A percentile compares a stretch with the other conserved stretches of the same genome.
phyloP scores from a whole-genome alignment of 352 stramenopile genomes.

The Pythium plurisporium region DNA sequence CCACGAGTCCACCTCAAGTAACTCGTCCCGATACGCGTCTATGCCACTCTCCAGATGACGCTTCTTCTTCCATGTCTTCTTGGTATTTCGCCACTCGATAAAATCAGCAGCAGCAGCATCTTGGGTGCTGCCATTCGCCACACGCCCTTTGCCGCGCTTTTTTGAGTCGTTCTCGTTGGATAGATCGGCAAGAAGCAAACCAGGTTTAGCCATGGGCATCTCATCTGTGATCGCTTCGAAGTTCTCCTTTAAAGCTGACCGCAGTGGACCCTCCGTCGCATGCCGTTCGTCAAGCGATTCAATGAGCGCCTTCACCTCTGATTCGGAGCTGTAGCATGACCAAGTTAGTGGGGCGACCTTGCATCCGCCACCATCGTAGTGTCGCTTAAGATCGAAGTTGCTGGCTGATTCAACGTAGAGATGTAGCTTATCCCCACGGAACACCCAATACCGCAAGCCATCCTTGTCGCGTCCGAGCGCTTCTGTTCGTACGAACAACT shows the following conservation, averaged over 20 bases:
- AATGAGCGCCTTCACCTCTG: conserved; percentile 54
- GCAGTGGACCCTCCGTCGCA: conserved; percentile 43
- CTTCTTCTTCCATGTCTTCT: conserved; percentile 48
- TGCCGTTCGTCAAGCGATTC: conserved; percentile 50
- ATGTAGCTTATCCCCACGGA: conserved; percentile 56
- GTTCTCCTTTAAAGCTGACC: conserved; percentile 49
- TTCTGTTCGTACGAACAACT: conserved; percentile 73
- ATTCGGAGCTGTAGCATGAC: conserved; percentile 65
- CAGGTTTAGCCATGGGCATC: conserved; percentile 70
- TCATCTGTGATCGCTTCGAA: conserved; percentile 52
- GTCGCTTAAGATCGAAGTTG: conserved; percentile 37
- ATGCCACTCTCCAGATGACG: conserved; percentile 32
- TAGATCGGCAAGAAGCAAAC: conserved; percentile 69
- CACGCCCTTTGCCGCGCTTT: conserved; percentile 33
- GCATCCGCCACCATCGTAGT: conserved; percentile 34
- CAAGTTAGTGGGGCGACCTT: conserved; percentile 25
- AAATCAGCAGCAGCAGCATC: conserved; percentile 30
- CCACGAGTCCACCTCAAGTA: conserved; percentile 57
- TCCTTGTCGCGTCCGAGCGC: conserved; percentile 62
- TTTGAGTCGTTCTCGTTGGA: conserved; percentile 50
- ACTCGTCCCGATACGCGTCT: conserved; percentile 49
- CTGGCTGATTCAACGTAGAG: conserved; percentile 71
- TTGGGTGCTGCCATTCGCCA: neutral
- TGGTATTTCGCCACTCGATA: conserved; percentile 55
- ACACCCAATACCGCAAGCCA: conserved; percentile 64